Evolutionary conservation across 257 asterid genomes (phyloP).

Genomic region (Cinchona pubescens): DNA sequence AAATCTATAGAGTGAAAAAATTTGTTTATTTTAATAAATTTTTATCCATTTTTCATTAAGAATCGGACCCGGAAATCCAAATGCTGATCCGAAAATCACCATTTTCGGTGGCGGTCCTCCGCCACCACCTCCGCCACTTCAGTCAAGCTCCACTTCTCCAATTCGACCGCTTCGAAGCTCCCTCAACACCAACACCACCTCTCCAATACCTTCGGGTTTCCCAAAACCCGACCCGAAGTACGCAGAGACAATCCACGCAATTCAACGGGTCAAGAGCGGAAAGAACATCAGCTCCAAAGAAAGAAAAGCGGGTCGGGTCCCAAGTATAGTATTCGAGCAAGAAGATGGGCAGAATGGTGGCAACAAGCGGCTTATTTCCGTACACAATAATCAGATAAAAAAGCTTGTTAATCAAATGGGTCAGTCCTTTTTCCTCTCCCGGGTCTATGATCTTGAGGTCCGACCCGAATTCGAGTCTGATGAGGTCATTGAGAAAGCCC

Average conservation of each 20-base stretch:
- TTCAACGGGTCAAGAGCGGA: conserved; percentile 69
- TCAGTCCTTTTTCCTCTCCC: conserved; percentile 60
- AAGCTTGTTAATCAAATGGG: conserved; percentile 83
- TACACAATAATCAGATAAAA: conserved; percentile 78
- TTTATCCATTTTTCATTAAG: neutral
- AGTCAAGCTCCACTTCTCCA: conserved; percentile 50
- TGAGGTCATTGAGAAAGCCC: conserved; percentile 69
- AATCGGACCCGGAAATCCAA: conserved; percentile 15
- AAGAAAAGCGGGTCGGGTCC: conserved; percentile 73
- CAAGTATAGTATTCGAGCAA: conserved; percentile 88
- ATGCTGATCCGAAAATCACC: conserved; percentile 75
- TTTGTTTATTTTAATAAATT: neutral
- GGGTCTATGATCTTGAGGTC: conserved; percentile 77
- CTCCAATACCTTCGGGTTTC: conserved; percentile 53
- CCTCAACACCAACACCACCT: conserved; percentile 16
- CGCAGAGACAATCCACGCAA: conserved; percentile 70
- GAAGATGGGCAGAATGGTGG: conserved; percentile 97
- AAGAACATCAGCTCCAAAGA: conserved; percentile 61
- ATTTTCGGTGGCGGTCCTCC: conserved; percentile 29
- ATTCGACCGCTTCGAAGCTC: conserved; percentile 21
- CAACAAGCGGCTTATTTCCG: conserved; percentile 84
- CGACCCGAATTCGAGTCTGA: conserved; percentile 53
- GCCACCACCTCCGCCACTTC: conserved; percentile 31
- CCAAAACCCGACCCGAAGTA: conserved; percentile 80
- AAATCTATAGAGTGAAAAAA: no score